phyloP scores from a whole-genome alignment of 2,329 filamentous ascomycete genomes.

The Lasiodiplodia sp. region DNA sequence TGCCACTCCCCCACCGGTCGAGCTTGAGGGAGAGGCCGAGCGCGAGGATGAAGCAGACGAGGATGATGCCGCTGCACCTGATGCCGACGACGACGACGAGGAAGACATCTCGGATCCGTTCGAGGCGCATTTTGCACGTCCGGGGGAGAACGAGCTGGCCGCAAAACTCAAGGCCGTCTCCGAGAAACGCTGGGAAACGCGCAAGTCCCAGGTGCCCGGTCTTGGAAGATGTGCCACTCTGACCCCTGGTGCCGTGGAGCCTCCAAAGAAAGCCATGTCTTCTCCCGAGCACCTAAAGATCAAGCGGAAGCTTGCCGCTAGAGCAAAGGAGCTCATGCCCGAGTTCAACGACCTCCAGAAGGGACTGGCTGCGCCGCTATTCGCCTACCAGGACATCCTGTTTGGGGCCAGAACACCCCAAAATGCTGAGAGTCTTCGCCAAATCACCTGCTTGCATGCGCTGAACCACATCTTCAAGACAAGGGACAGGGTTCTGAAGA shows the following conservation, averaged over 20 bases:
- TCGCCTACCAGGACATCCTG: slow-evolving; percentile 82
- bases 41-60: slow-evolving; percentile 39
- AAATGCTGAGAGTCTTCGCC: slow-evolving; percentile 74
- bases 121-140: slow-evolving; percentile 77
- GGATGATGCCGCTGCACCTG: slow-evolving; percentile 42
- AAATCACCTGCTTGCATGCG: slow-evolving; percentile 79
- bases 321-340: slow-evolving; percentile 42
- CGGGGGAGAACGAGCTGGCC: slow-evolving; percentile 67
- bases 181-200: slow-evolving; percentile 57
- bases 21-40: slow-evolving; percentile 35
- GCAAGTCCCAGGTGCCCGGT: slow-evolving; percentile 43
- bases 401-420: slow-evolving; percentile 74
- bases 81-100: slow-evolving; percentile 58
- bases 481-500: slow-evolving; percentile 88
- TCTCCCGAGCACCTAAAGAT: slow-evolving; percentile 41
- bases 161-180: slow-evolving; percentile 57
- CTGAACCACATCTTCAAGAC: slow-evolving; percentile 95
- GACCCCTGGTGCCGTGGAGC: slow-evolving; percentile 33
- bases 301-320: slow-evolving; percentile 43
- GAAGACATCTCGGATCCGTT: slow-evolving; percentile 71
- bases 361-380: slow-evolving; percentile 73
- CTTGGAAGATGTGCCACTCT: slow-evolving; percentile 43
- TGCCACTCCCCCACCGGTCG: slow-evolving; percentile 11
- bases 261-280: slow-evolving; percentile 36
- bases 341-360: slow-evolving; percentile 69